A percentile compares a stretch with the other conserved stretches of the same genome.
Conservation (phyloP, 371 early-diverging fungal genomes). For the Lichtheimia ornata region DNA sequence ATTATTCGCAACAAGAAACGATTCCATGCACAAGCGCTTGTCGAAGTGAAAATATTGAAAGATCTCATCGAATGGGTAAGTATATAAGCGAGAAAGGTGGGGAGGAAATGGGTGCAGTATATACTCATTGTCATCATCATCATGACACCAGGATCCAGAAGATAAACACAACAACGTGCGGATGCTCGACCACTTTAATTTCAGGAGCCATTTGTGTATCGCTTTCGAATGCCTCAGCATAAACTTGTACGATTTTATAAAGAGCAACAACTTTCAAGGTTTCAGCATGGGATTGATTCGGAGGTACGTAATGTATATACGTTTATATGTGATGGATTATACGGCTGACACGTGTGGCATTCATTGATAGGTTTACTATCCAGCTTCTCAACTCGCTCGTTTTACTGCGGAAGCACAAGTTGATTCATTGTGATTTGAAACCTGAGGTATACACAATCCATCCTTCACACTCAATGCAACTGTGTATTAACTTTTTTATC, state of each 20-base stretch:
- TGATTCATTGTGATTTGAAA: slow-evolving; percentile 97
- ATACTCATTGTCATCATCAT: no score
- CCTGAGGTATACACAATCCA: slow-evolving; percentile 73
- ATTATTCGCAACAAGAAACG: slow-evolving; percentile 87
- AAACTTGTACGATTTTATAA: slow-evolving; percentile 97
- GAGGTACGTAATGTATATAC: slow-evolving; percentile 49
- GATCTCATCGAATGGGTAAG: slow-evolving; percentile 49
- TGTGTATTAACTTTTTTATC: background rate
- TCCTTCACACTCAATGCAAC: no score
- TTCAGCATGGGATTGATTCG: slow-evolving; percentile 79
- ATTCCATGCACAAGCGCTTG: slow-evolving; percentile 85
- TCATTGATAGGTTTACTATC: slow-evolving; percentile 58
- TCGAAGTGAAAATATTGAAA: slow-evolving; percentile 84
- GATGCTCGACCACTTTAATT: slow-evolving; percentile 90
- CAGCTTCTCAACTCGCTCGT: slow-evolving; percentile 85
- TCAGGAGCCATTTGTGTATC: slow-evolving; percentile 94
- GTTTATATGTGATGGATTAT: background rate
- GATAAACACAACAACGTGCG: slow-evolving; percentile 81
- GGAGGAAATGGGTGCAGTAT: background rate
- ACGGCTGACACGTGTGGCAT: background rate
- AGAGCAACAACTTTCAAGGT: slow-evolving; percentile 91
- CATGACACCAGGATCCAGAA: slow-evolving; percentile 69
- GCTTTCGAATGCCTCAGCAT: slow-evolving; percentile 93
- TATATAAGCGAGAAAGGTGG: background rate
- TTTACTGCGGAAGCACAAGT: slow-evolving; percentile 66